Evolutionary conservation across 225 moss, liverwort and hornwort species (phyloP).

Genomic region (Polytrichum commune): DNA sequence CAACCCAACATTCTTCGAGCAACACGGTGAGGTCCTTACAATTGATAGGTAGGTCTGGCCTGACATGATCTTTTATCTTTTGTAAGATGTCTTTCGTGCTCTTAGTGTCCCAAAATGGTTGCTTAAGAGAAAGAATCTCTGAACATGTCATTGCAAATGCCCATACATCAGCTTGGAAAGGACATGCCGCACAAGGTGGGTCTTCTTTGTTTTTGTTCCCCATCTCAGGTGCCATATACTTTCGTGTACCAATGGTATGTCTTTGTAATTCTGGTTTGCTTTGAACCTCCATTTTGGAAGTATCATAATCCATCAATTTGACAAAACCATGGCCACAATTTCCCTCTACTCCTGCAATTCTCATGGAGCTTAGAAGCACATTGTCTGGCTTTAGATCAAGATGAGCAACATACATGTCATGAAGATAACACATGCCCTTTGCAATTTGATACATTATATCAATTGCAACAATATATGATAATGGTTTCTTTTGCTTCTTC

Average conservation of each 20-base stretch:
- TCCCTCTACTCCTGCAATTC: neutral
- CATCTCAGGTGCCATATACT: slow-evolving; percentile 4
- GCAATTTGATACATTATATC: neutral
- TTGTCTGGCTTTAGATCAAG: slow-evolving; percentile 7
- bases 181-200: neutral
- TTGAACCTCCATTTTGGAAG: neutral
- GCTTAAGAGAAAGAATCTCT: neutral
- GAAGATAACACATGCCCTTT: slow-evolving; percentile 6
- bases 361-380: neutral
- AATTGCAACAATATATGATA: neutral
- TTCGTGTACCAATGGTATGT: neutral
- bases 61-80: neutral
- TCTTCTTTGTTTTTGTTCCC: neutral
- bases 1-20: neutral
- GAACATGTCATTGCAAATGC: neutral
- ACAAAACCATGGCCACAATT: neutral
- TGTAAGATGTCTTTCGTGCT: neutral
- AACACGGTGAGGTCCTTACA: neutral
- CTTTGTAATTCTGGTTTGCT: neutral
- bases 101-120: neutral
- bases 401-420: slow-evolving; percentile 2
- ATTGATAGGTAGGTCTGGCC: neutral
- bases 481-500: neutral
- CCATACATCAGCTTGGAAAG: neutral
- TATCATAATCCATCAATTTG: slow-evolving; percentile 1